Evolutionary conservation across 139 green algal species (phyloP).

Genomic region (Mychonastes homosphaera): DNA sequence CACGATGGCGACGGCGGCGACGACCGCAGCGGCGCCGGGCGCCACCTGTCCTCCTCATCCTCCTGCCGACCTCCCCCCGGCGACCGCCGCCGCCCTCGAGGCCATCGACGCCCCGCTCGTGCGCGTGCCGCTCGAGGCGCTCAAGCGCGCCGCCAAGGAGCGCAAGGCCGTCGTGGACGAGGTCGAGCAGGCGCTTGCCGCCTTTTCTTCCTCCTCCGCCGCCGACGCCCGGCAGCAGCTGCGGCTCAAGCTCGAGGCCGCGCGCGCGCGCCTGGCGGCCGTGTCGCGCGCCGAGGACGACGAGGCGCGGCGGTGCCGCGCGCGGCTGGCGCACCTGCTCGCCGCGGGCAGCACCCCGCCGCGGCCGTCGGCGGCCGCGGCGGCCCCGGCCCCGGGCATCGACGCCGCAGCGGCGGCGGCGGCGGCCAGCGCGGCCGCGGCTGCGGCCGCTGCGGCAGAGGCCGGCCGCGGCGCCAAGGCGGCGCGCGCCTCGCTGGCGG

Average conservation of each 20-base stretch:
- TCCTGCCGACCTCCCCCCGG: no score
- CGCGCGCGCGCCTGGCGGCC: no score
- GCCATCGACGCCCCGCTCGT: constrained; percentile 13
- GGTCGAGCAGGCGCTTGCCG: constrained; percentile 13
- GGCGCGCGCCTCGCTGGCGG: no score
- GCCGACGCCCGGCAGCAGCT: constrained; percentile 1
- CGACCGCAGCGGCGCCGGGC: no score
- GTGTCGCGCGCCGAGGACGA: constrained; percentile 35
- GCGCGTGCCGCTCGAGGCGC: constrained; percentile 60
- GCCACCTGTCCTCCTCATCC: no score
- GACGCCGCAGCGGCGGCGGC: no score
- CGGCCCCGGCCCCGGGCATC: constrained; percentile 12
- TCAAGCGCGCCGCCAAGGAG: constrained; percentile 65
- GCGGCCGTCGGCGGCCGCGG: constrained; percentile 7
- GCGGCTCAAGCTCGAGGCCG: constrained; percentile 65
- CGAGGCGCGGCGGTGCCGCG: constrained; percentile 47
- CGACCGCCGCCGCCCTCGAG: no score
- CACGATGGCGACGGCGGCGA: no score
- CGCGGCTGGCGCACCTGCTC: constrained; percentile 49
- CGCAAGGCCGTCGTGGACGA: constrained; percentile 64
- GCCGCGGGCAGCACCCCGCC: constrained; percentile 8
- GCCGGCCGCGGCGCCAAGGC: no score
- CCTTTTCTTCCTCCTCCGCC: background rate
- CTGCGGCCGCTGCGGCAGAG: no score
- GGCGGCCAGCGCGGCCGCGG: no score